phyloP scores from a whole-genome alignment of 176 grass and related monocot genomes.

The Zoysia pacifica region DNA sequence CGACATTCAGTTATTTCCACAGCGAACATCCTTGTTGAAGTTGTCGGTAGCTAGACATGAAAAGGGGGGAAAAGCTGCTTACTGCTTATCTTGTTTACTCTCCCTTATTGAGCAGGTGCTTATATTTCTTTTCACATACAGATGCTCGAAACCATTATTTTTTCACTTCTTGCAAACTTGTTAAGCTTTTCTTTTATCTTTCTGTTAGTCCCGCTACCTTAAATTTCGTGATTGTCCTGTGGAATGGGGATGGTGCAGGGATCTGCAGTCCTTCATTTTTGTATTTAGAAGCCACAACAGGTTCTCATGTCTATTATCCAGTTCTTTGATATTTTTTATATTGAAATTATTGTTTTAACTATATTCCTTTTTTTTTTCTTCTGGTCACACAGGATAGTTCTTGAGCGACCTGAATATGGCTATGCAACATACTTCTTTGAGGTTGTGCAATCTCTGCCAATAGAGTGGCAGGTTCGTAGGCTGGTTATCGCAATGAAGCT shows the following conservation, averaged over 20 bases:
- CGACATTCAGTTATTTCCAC: conserved; percentile 66
- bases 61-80: conserved; percentile 66
- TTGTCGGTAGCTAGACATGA: conserved; percentile 46
- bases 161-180: conserved; percentile 20
- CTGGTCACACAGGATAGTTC: conserved; percentile 68
- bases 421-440: conserved; percentile 98
- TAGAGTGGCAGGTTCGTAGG: conserved; percentile 81
- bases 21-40: conserved; percentile 60
- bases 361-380: conserved; percentile 19
- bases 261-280: conserved; percentile 93
- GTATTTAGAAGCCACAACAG: conserved; percentile 84
- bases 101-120: conserved; percentile 86
- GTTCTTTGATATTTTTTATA: background rate
- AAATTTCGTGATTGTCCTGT: conserved; percentile 71
- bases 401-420: conserved; percentile 95
- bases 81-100: conserved; percentile 88
- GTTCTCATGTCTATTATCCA: conserved; percentile 41
- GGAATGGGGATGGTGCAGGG: conserved; percentile 99
- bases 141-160: conserved; percentile 13
- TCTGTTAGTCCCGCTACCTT: conserved; percentile 74
- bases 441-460: conserved; percentile 60
- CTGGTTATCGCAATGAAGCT: conserved; percentile 87
- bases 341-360: conserved; percentile 6
- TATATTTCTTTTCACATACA: background rate
- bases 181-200: conserved; percentile 34